Conservation (phyloP, 257 asterid species). For the Forsythia suspensa region DNA sequence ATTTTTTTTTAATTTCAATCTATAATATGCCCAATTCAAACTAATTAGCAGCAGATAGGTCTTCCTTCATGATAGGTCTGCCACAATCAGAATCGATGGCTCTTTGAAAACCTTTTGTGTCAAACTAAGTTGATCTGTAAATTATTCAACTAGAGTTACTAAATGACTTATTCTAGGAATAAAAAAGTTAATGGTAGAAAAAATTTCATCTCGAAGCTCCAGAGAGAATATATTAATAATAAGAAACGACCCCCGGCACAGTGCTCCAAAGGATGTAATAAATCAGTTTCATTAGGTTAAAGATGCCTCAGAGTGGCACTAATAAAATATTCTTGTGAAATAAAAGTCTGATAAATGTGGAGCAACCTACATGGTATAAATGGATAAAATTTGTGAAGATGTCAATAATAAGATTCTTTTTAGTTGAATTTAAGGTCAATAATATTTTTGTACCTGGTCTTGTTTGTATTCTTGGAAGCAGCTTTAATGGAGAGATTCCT, state of each 20-base stretch:
- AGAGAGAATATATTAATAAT: not conserved
- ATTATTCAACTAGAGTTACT: not conserved
- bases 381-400: not conserved
- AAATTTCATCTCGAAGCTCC: not conserved
- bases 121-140: not conserved
- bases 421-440: not conserved
- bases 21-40: not conserved
- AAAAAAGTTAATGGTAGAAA: not conserved
- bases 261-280: not conserved
- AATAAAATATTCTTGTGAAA: not conserved
- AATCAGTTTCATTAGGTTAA: not conserved
- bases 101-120: not conserved
- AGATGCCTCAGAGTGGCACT: not conserved
- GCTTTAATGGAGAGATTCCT: not conserved
- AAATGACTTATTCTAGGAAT: conserved; percentile 6
- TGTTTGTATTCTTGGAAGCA: not conserved
- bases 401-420: not conserved
- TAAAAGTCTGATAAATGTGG: not conserved
- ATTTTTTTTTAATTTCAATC: not conserved
- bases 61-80: not conserved
- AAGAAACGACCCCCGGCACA: not conserved
- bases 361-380: not conserved
- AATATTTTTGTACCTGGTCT: not conserved
- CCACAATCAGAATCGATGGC: not conserved
- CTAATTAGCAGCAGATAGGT: not conserved